Conservation (phyloP, 441 rosid genomes). For the Melastoma candidum region DNA sequence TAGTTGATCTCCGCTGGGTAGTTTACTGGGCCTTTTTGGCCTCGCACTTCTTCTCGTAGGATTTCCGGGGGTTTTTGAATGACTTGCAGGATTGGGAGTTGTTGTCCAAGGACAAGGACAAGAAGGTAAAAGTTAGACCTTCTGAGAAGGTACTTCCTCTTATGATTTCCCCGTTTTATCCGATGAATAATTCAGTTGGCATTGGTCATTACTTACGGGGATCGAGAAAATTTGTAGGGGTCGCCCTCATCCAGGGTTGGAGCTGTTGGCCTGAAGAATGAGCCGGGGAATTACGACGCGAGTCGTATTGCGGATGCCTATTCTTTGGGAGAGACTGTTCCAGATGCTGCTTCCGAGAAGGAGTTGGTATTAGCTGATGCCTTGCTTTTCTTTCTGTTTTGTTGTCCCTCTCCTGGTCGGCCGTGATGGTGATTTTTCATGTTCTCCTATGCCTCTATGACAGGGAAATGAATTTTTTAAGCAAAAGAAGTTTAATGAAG, state of each 20-base stretch:
- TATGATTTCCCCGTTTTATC: no score
- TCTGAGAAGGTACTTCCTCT: slow-evolving; percentile 20
- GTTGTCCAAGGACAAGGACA: slow-evolving; percentile 48
- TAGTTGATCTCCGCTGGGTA: not conserved
- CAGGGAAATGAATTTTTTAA: slow-evolving; percentile 88
- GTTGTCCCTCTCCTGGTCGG: no score
- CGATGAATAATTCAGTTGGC: no score
- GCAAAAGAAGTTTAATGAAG: slow-evolving; percentile 77
- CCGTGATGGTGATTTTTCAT: no score
- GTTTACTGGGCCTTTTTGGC: not conserved
- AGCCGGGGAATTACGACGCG: slow-evolving; percentile 25
- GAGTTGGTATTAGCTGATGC: slow-evolving; percentile 42
- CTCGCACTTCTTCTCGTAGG: slow-evolving; percentile 30
- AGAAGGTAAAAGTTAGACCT: slow-evolving; percentile 42
- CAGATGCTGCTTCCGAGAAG: slow-evolving; percentile 81
- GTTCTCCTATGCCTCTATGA: not conserved
- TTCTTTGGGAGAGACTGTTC: slow-evolving; percentile 28
- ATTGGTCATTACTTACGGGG: no score
- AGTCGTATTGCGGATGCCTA: slow-evolving; percentile 33
- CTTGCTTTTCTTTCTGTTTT: not conserved
- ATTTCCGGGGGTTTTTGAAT: slow-evolving; percentile 84
- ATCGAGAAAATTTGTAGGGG: slow-evolving; percentile 6
- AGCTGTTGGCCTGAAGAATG: slow-evolving; percentile 18
- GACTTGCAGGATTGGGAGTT: slow-evolving; percentile 97
- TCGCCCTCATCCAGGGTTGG: slow-evolving; percentile 17